These are phyloP conservation scores for Backusella tuberculispora DNA, from an alignment of 192 early-diverging fungal species.

Conservation along the genomic window DNA sequence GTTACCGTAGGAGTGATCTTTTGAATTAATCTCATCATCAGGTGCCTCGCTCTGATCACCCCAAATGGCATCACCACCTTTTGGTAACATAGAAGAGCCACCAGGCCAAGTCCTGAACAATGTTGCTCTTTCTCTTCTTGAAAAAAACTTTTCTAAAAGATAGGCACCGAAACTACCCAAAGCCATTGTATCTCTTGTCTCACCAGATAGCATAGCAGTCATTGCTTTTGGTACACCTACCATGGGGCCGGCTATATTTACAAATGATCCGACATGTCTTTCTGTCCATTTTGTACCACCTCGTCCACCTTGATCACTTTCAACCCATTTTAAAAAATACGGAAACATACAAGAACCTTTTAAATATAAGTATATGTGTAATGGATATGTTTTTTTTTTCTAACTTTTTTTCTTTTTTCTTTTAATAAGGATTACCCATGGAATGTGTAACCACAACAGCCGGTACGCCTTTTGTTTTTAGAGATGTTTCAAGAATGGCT, in stretches of 20 bases:
- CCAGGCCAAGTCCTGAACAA: slow-evolving; percentile 87
- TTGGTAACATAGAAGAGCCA: slow-evolving; percentile 75
- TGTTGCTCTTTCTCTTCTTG: slow-evolving; percentile 68
- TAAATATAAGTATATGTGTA: background rate
- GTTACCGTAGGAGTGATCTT: slow-evolving; percentile 52
- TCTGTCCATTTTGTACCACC: slow-evolving; percentile 78
- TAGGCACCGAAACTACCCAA: slow-evolving; percentile 76
- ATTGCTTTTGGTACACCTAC: slow-evolving; percentile 86
- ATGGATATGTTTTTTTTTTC: background rate
- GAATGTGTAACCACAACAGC: slow-evolving; percentile 63
- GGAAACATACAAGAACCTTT: slow-evolving; percentile 68
- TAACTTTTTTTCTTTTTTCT: too few species aligned
- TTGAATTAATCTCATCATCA: slow-evolving; percentile 63
- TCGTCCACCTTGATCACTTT: slow-evolving; percentile 64
- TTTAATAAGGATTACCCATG: slow-evolving; percentile 53
- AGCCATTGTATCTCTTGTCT: slow-evolving; percentile 86
- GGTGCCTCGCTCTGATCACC: slow-evolving; percentile 68
- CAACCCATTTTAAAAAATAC: slow-evolving; percentile 91
- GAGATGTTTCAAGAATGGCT: slow-evolving; percentile 64
- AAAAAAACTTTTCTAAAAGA: slow-evolving; percentile 87
- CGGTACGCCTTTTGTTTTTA: slow-evolving; percentile 54
- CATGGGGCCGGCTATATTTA: slow-evolving; percentile 87
- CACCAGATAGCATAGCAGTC: slow-evolving; percentile 73
- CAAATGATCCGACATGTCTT: slow-evolving; percentile 75
- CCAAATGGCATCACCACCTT: slow-evolving; percentile 85